A percentile compares a stretch with the other conserved stretches of the same genome.
phyloP scores from a whole-genome alignment of 495 filamentous ascomycete genomes.

The Penicillium silybi region DNA sequence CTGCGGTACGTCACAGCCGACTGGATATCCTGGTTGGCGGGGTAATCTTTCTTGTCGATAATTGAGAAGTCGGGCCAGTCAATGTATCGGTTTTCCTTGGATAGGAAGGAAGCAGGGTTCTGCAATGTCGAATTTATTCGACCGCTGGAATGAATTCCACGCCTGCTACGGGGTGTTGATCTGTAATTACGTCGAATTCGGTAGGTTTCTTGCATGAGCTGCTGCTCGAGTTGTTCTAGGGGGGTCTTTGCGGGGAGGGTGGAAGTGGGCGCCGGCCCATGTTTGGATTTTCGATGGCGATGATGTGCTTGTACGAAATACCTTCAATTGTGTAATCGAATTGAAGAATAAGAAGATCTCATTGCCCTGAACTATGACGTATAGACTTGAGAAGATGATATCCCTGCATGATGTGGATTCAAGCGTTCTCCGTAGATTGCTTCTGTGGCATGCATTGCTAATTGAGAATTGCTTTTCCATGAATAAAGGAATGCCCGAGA shows the following conservation, averaged over 20 bases:
- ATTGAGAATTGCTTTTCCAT: no score
- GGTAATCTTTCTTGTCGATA: constrained; percentile 1
- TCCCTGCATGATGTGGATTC: no score
- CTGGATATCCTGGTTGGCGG: constrained; percentile 3
- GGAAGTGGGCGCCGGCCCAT: constrained; percentile 52
- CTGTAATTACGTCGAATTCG: constrained; percentile 3
- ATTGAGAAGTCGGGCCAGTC: constrained; percentile 11
- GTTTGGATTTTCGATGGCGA: no score
- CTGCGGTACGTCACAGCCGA: constrained; percentile 11
- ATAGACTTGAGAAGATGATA: no score
- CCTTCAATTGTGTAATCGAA: no score
- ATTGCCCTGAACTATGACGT: no score
- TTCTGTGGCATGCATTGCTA: no score
- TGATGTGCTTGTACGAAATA: no score
- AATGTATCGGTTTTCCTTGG: constrained; percentile 10
- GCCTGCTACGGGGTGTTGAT: constrained; percentile 6
- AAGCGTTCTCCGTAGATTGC: no score
- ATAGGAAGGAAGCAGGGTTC: constrained; percentile 7
- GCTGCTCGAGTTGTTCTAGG: background rate
- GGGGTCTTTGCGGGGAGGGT: constrained; percentile 31
- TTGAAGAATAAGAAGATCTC: no score
- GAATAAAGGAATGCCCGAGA: no score
- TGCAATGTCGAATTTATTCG: constrained; percentile 13
- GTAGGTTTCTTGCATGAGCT: constrained; percentile 15
- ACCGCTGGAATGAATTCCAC: constrained; percentile 6